Percentiles rank a stretch among this genome's conserved stretches.
Evolutionary conservation across 495 filamentous ascomycete species (phyloP).

Genomic region (Penicillium turbatum): DNA sequence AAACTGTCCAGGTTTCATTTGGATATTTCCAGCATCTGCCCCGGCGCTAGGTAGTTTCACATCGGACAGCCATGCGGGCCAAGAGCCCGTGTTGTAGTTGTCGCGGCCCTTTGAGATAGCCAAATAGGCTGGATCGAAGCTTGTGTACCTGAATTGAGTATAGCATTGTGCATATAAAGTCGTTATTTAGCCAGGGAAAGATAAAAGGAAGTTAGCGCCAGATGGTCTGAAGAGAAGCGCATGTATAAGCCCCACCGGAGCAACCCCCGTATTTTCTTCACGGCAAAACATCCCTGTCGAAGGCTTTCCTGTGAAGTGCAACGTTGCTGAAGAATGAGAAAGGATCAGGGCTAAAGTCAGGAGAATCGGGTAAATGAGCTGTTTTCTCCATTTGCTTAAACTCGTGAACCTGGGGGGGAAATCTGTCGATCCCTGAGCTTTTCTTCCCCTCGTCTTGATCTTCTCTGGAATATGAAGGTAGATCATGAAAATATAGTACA

Average conservation of each 20-base stretch:
- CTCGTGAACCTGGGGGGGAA: background rate
- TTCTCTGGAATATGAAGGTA: background rate
- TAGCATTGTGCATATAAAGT: background rate
- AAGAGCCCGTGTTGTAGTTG: slow-evolving; percentile 21
- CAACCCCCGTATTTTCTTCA: slow-evolving; percentile 13
- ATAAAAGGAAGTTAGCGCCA: background rate
- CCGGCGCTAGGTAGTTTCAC: slow-evolving; percentile 9
- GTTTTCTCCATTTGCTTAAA: background rate
- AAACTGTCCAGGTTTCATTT: background rate
- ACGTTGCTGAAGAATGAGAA: background rate
- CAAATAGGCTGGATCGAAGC: background rate
- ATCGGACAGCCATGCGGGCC: slow-evolving; percentile 12
- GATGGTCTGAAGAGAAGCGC: background rate
- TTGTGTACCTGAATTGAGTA: background rate
- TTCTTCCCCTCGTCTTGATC: background rate
- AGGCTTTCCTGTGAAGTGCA: background rate
- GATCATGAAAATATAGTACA: background rate
- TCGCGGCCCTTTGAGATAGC: slow-evolving; percentile 18
- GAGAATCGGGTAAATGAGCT: slow-evolving; percentile 8
- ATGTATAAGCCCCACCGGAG: slow-evolving; percentile 1
- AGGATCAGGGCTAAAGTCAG: slow-evolving; percentile 11
- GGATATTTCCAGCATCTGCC: slow-evolving; percentile 4
- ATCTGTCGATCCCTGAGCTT: background rate
- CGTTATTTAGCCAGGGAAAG: background rate
- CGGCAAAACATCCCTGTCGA: slow-evolving; percentile 8